Evolutionary conservation across 2,329 filamentous ascomycete genomes (phyloP).

Genomic region (Claviceps paspali): DNA sequence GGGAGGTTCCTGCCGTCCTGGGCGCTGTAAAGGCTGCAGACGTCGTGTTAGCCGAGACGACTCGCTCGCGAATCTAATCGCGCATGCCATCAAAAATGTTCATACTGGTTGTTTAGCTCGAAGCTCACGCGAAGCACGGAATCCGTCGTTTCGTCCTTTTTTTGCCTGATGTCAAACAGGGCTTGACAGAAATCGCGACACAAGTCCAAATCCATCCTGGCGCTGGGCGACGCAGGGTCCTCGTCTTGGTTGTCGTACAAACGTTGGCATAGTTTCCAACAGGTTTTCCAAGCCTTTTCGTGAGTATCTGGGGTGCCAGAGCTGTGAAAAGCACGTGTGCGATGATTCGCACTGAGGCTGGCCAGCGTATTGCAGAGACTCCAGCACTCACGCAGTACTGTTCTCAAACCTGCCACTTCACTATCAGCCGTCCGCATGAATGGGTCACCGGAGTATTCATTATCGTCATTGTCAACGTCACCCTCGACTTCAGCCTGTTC

Average conservation of each 20-base stretch:
- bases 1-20: slow-evolving; percentile 67
- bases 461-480: slow-evolving; percentile 36
- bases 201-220: slow-evolving; percentile 64
- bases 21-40: slow-evolving; percentile 61
- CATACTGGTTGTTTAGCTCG: slow-evolving; percentile 80
- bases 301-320: slow-evolving; percentile 62
- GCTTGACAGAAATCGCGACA: slow-evolving; percentile 88
- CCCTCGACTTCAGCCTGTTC: slow-evolving; percentile 35
- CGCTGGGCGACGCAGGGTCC: slow-evolving; percentile 47
- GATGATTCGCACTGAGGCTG: slow-evolving; percentile 68
- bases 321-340: slow-evolving; percentile 62
- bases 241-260: slow-evolving; percentile 72
- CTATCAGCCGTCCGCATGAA: slow-evolving; percentile 31
- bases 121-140: slow-evolving; percentile 86
- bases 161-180: slow-evolving; percentile 70
- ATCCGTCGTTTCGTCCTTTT: slow-evolving; percentile 64
- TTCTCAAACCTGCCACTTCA: slow-evolving; percentile 54
- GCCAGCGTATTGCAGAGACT: slow-evolving; percentile 84
- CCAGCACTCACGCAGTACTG: slow-evolving; percentile 79
- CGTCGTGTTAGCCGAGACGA: background rate
- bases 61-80: background rate
- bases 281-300: slow-evolving; percentile 83
- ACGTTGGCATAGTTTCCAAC: slow-evolving; percentile 83
- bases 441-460: slow-evolving; percentile 26
- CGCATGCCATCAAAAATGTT: no score